These are phyloP conservation scores for Aspergillus texensis DNA, from an alignment of 2,329 filamentous ascomycete species.

Conservation along the genomic window DNA sequence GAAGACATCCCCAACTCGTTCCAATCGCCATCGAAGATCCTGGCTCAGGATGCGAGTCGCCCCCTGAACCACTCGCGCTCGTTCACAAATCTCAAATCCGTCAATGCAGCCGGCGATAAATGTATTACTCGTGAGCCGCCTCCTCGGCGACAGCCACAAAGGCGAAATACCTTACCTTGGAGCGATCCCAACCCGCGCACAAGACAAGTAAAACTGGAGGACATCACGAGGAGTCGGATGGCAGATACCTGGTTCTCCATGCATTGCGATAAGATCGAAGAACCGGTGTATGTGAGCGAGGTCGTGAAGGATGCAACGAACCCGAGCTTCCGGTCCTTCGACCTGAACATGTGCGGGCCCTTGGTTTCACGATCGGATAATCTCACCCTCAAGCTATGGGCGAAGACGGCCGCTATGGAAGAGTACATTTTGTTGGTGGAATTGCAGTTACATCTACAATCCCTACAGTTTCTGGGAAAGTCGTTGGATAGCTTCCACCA, in stretches of 20 bases:
- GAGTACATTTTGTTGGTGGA: slow-evolving; percentile 70
- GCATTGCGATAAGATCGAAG: slow-evolving; percentile 66
- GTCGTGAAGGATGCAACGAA: slow-evolving; percentile 79
- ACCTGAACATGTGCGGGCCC: slow-evolving; percentile 67
- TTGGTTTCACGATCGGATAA: slow-evolving; percentile 66
- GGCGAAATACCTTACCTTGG: slow-evolving; percentile 67
- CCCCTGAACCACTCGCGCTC: slow-evolving; percentile 61
- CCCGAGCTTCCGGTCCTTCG: slow-evolving; percentile 85
- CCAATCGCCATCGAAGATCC: slow-evolving; percentile 68
- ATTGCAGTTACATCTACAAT: slow-evolving; percentile 69
- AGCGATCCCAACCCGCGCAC: slow-evolving; percentile 59
- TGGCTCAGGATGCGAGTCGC: slow-evolving; percentile 54
- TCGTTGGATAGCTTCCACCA: slow-evolving; percentile 66
- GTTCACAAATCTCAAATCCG: slow-evolving; percentile 55
- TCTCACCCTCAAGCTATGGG: slow-evolving; percentile 75
- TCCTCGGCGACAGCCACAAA: slow-evolving; percentile 36
- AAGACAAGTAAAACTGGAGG: slow-evolving; percentile 75
- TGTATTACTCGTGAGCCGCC: slow-evolving; percentile 19
- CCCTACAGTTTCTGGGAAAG: slow-evolving; percentile 77
- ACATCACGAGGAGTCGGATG: slow-evolving; percentile 69
- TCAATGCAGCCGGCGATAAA: slow-evolving; percentile 4
- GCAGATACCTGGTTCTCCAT: slow-evolving; percentile 90
- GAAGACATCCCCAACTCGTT: slow-evolving; percentile 69
- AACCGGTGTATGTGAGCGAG: slow-evolving; percentile 91
- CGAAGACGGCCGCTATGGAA: slow-evolving; percentile 57